Evolutionary conservation across 106 monocot genomes (phyloP).

Genomic region (Amphibolis antarctica): DNA sequence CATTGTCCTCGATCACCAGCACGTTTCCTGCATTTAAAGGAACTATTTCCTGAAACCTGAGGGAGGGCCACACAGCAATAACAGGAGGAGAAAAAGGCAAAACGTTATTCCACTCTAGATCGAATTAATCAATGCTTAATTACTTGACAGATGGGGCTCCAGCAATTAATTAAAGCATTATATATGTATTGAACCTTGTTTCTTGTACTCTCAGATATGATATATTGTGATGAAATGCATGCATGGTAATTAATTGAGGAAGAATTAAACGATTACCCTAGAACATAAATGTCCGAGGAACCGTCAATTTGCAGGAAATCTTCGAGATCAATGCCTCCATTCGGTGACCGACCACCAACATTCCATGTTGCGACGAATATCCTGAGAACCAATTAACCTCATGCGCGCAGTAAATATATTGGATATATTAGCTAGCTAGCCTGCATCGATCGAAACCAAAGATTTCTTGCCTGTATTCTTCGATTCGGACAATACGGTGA

Average conservation of each 20-base stretch:
- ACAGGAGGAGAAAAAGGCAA: not conserved
- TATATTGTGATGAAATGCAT: no score
- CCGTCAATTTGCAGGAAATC: slow-evolving; percentile 79
- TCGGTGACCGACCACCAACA: slow-evolving; percentile 78
- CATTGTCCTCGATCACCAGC: slow-evolving; percentile 74
- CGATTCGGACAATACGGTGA: slow-evolving; percentile 17
- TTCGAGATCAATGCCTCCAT: slow-evolving; percentile 54
- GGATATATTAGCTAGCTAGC: not conserved
- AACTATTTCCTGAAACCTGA: slow-evolving; percentile 98
- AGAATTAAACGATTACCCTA: slow-evolving; percentile 45
- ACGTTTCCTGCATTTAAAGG: slow-evolving; percentile 93
- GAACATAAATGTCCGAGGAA: slow-evolving; percentile 70
- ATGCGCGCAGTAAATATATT: no score
- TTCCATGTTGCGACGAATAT: slow-evolving; percentile 94
- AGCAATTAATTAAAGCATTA: no score
- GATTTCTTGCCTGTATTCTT: slow-evolving; percentile 39
- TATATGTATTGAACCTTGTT: no score
- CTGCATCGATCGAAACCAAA: not conserved
- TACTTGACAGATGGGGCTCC: no score
- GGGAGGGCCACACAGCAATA: not conserved
- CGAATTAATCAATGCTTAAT: no score
- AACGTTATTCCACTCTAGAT: not conserved
- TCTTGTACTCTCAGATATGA: no score
- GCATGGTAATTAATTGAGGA: no score
- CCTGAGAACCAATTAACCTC: slow-evolving; percentile 20